phyloP scores from a whole-genome alignment of 1,284 basidiomycete genomes.

The Naganishia sp. region DNA sequence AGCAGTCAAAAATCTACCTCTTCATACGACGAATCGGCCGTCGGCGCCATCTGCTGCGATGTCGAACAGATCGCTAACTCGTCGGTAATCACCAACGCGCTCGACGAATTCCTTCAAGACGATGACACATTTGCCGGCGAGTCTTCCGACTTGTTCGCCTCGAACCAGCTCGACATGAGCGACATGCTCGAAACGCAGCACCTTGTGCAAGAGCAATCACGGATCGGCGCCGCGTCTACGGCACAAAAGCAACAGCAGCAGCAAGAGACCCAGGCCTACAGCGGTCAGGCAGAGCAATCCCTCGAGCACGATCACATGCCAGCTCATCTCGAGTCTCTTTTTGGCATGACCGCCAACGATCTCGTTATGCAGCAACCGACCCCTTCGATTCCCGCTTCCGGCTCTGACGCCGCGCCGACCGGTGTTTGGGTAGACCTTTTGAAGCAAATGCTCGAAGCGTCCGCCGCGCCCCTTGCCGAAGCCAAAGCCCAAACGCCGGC shows the following conservation, averaged over 20 bases:
- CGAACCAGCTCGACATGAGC: conserved; percentile 11
- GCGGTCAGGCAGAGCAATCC: conserved; percentile 20
- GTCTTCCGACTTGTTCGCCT: conserved; percentile 2
- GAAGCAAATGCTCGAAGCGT: conserved; percentile 5
- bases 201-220: conserved; percentile 14
- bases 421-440: background rate
- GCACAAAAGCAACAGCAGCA: conserved; percentile 14
- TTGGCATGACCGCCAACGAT: conserved; percentile 12
- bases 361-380: background rate
- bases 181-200: conserved; percentile 20
- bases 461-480: background rate
- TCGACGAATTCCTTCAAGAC: conserved; percentile 23
- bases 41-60: conserved; percentile 26
- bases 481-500: background rate
- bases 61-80: conserved; percentile 2
- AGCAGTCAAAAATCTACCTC: conserved; percentile 27
- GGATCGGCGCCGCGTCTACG: background rate
- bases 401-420: background rate
- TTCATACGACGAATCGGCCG: conserved; percentile 25
- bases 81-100: conserved; percentile 5
- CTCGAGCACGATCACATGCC: conserved; percentile 24
- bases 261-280: conserved; percentile 8
- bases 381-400: background rate
- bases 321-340: conserved; percentile 17
- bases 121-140: conserved; percentile 9